These are phyloP conservation scores for Hypoxylon cercidicola DNA, from an alignment of 495 filamentous ascomycete genomes.

Conservation along the genomic window DNA sequence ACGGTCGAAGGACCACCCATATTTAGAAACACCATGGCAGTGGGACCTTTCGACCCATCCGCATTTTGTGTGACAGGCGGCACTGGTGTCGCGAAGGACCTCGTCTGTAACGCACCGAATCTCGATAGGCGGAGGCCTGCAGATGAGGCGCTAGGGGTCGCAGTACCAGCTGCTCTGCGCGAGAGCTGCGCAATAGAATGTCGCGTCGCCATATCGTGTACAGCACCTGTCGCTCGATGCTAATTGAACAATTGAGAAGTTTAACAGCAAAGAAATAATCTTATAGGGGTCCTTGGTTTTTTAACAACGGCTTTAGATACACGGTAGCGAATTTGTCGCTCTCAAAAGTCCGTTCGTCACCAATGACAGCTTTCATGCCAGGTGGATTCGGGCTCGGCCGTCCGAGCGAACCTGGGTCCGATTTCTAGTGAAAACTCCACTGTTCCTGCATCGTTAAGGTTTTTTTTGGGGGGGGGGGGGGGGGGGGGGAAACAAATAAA, in stretches of 20 bases:
- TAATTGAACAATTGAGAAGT: not conserved
- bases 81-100: slow-evolving; percentile 71
- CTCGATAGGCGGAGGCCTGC: slow-evolving; percentile 35
- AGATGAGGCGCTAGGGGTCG: slow-evolving; percentile 41
- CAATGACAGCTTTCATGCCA: slow-evolving; percentile 6
- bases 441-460: not conserved
- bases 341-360: slow-evolving; percentile 10
- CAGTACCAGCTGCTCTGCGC: slow-evolving; percentile 51
- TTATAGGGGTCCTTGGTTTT: not conserved
- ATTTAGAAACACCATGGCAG: slow-evolving; percentile 98
- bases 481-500: no score
- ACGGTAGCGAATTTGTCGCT: slow-evolving; percentile 9
- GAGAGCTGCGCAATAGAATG: slow-evolving; percentile 56
- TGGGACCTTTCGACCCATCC: slow-evolving; percentile 64
- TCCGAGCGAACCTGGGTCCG: slow-evolving; percentile 19
- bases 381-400: slow-evolving; percentile 9
- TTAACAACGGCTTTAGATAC: not conserved
- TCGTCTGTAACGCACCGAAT: slow-evolving; percentile 48
- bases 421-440: not conserved
- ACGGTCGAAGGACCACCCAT: slow-evolving; percentile 97
- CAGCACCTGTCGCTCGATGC: not conserved
- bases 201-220: slow-evolving; percentile 59
- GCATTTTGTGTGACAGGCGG: slow-evolving; percentile 80
- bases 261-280: not conserved
- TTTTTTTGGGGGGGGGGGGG: slow-evolving; percentile 10